These are phyloP conservation scores for Saccharum spontaneum DNA, from an alignment of 176 grass and related monocot species.

Conservation along the genomic window DNA sequence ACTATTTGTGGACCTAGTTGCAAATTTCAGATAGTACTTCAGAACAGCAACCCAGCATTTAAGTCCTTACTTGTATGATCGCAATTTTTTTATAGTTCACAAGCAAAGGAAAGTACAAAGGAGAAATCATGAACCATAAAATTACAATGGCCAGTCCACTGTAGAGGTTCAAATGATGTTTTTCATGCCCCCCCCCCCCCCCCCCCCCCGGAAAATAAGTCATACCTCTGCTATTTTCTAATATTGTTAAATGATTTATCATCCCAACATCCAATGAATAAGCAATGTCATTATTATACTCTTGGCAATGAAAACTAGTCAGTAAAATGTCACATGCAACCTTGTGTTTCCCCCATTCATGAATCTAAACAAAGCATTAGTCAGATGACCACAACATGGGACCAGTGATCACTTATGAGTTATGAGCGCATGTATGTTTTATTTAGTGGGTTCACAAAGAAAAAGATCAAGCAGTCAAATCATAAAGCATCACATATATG, in stretches of 20 bases:
- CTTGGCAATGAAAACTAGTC: not conserved
- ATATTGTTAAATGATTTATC: not conserved
- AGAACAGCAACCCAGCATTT: not conserved
- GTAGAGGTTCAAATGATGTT: not conserved
- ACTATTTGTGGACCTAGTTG: too few species aligned
- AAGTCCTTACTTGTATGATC: not conserved
- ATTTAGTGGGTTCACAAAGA: constrained; percentile 1
- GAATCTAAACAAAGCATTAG: not conserved
- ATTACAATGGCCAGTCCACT: not conserved
- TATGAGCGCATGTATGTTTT: not conserved
- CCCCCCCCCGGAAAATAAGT: not conserved
- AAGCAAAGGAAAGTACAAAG: not conserved
- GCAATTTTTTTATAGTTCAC: not conserved
- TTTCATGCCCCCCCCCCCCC: not conserved
- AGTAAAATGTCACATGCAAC: not conserved
- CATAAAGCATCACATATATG: constrained; percentile 3
- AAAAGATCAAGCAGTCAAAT: constrained; percentile 1
- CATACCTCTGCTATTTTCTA: not conserved
- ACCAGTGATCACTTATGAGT: not conserved
- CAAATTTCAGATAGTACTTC: not conserved
- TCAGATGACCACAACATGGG: not conserved
- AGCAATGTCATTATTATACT: not conserved
- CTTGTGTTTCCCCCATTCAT: not conserved
- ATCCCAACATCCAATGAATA: not conserved
- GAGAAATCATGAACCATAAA: not conserved